These are phyloP conservation scores for Letharia lupina DNA, from an alignment of 495 filamentous ascomycete species.

Conservation along the genomic window DNA sequence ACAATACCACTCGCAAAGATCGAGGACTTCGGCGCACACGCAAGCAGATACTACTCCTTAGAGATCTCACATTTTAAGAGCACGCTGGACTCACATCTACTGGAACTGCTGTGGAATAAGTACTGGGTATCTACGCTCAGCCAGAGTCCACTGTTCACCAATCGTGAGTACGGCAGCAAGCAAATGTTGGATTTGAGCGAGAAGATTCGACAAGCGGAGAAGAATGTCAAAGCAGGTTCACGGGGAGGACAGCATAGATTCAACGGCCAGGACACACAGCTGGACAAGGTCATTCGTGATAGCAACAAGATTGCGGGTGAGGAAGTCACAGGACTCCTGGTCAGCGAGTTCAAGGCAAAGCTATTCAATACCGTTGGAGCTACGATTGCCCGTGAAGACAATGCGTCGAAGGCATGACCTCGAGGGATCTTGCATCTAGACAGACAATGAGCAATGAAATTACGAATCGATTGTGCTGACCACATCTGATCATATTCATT, in stretches of 20 bases:
- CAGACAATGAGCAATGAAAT: conserved; percentile 3
- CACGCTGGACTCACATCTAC: conserved; percentile 71
- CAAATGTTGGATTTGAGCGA: conserved; percentile 82
- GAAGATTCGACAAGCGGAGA: conserved; percentile 61
- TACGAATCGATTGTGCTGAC: background rate
- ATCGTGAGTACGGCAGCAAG: conserved; percentile 85
- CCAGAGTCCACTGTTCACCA: conserved; percentile 85
- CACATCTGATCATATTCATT: background rate
- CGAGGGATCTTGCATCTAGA: background rate
- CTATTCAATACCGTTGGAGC: conserved; percentile 64
- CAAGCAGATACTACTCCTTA: conserved; percentile 78
- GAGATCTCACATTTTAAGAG: conserved; percentile 92
- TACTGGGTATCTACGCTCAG: conserved; percentile 99
- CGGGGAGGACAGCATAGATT: conserved; percentile 24
- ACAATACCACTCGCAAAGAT: conserved; percentile 85
- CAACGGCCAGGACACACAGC: conserved; percentile 45
- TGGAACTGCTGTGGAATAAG: conserved; percentile 95
- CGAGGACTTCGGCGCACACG: conserved; percentile 93
- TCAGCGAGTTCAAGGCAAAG: conserved; percentile 72
- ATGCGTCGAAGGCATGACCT: background rate
- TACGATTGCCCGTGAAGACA: background rate
- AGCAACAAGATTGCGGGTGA: conserved; percentile 76
- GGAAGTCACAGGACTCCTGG: conserved; percentile 76
- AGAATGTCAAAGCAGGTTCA: conserved; percentile 35
- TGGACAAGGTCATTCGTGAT: conserved; percentile 74